Percentiles rank a stretch among this genome's conserved stretches.
phyloP scores from a whole-genome alignment of 208 protist genomes.

The Naegleria gruberi region DNA sequence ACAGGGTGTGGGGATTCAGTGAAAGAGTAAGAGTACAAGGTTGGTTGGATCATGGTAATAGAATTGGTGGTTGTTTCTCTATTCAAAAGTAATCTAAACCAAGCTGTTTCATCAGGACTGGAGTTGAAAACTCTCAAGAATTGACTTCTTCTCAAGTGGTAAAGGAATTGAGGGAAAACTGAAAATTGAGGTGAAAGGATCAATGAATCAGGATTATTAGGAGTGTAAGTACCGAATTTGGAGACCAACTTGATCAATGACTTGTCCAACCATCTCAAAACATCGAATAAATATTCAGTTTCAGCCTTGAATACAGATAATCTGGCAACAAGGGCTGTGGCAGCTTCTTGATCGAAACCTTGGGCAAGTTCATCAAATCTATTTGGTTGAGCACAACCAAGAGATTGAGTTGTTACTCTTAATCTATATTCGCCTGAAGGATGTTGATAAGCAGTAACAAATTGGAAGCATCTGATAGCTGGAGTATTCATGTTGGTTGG shows the following conservation, averaged over 20 bases:
- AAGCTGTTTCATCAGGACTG: constrained; percentile 95
- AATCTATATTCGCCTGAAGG: constrained; percentile 57
- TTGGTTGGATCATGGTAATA: constrained; percentile 96
- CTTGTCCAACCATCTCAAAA: constrained; percentile 96
- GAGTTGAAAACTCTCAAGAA: constrained; percentile 95
- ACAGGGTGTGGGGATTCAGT: constrained; percentile 66
- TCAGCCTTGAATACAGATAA: constrained; percentile 90
- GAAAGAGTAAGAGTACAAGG: constrained; percentile 89
- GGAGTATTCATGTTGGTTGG: neutral
- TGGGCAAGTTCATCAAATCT: constrained; percentile 31
- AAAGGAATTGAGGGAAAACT: constrained; percentile 98
- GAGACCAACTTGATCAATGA: constrained; percentile 92
- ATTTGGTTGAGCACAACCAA: constrained; percentile 15
- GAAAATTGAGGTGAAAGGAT: constrained; percentile 78
- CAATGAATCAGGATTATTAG: constrained; percentile 77
- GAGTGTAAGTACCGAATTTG: constrained; percentile 83
- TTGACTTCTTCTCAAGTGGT: constrained; percentile 90
- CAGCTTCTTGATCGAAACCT: constrained; percentile 94
- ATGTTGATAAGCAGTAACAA: constrained; percentile 90
- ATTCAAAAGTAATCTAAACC: constrained; percentile 85
- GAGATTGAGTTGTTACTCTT: constrained; percentile 65
- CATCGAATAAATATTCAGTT: constrained; percentile 86
- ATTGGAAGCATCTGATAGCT: constrained; percentile 59
- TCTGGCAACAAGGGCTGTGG: constrained; percentile 91
- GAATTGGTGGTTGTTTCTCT: constrained; percentile 83